Percentiles rank a stretch among this genome's conserved stretches.
Evolutionary conservation across 169 alveolate genomes (phyloP).

Genomic region (Cryptosporidium baileyi): DNA sequence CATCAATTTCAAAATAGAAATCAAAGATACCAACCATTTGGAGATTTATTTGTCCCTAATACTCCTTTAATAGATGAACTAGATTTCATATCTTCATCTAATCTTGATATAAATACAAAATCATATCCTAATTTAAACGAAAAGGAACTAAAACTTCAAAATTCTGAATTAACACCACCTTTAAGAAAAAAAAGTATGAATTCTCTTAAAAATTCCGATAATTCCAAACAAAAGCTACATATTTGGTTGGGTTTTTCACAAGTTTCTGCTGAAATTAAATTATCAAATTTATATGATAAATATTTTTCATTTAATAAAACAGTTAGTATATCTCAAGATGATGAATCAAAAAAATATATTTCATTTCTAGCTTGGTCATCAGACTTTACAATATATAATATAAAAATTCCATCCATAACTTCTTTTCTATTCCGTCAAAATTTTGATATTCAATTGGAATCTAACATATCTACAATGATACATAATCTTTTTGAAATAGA

Average conservation of each 20-base stretch:
- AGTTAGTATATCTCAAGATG: neutral
- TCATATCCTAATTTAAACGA: neutral
- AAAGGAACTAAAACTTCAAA: neutral
- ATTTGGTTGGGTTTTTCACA: constrained; percentile 65
- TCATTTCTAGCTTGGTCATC: constrained; percentile 70
- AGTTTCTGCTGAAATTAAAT: neutral
- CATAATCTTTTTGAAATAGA: constrained; percentile 22
- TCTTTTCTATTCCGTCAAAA: constrained; percentile 26
- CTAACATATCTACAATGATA: neutral
- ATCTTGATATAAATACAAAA: neutral
- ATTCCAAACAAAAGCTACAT: neutral
- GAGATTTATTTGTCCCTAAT: constrained; percentile 51
- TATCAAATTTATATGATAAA: neutral
- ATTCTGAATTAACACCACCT: neutral
- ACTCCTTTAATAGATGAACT: constrained; percentile 14
- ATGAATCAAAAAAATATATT: neutral
- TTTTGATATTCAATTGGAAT: constrained; percentile 17
- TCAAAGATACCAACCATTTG: constrained; percentile 65
- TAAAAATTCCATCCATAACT: constrained; percentile 27
- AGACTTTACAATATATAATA: constrained; percentile 34
- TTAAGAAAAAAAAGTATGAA: neutral
- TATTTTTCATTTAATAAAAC: neutral
- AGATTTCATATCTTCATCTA: neutral
- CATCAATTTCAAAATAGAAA: constrained; percentile 55
- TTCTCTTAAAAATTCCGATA: neutral